Percentiles rank a stretch among this genome's conserved stretches.
Conservation (phyloP, 768 basidiomycete genomes). For the Lepiota brunneoincarnata region DNA sequence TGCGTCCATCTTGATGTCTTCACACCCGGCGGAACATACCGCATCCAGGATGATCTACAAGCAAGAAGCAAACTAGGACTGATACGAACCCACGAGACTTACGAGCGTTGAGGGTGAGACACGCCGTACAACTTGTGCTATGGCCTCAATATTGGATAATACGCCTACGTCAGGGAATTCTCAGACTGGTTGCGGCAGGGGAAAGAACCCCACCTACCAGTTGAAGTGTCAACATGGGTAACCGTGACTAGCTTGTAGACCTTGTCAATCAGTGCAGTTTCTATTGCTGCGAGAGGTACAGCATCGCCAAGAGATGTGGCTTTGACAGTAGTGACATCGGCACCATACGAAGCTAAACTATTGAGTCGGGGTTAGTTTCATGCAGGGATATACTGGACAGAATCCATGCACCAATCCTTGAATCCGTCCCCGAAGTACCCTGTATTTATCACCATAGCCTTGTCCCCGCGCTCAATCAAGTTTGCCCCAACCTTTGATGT, state of each 20-base stretch:
- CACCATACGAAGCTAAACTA: constrained; percentile 78
- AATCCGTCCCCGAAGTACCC: constrained; percentile 93
- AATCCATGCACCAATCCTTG: constrained; percentile 60
- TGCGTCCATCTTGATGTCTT: constrained; percentile 84
- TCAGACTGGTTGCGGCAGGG: neutral
- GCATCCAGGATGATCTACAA: constrained; percentile 74
- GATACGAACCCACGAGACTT: neutral
- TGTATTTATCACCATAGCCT: constrained; percentile 74
- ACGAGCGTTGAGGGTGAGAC: constrained; percentile 81
- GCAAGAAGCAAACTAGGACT: neutral
- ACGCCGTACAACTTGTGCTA: constrained; percentile 64
- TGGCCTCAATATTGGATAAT: constrained; percentile 68
- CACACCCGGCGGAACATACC: constrained; percentile 90
- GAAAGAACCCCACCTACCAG: constrained; percentile 33
- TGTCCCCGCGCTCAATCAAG: constrained; percentile 69
- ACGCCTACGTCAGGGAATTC: constrained; percentile 36
- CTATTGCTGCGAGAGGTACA: constrained; percentile 52
- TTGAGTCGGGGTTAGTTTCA: neutral
- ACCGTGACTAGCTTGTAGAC: constrained; percentile 82
- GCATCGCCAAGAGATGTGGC: constrained; percentile 63
- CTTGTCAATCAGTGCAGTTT: constrained; percentile 60
- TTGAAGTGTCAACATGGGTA: constrained; percentile 90
- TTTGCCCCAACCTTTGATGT: constrained; percentile 68
- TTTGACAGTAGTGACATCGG: constrained; percentile 68
- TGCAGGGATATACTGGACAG: neutral